Evolutionary conservation across 306 rosid species (phyloP).

Genomic region (Lotus japonicus): DNA sequence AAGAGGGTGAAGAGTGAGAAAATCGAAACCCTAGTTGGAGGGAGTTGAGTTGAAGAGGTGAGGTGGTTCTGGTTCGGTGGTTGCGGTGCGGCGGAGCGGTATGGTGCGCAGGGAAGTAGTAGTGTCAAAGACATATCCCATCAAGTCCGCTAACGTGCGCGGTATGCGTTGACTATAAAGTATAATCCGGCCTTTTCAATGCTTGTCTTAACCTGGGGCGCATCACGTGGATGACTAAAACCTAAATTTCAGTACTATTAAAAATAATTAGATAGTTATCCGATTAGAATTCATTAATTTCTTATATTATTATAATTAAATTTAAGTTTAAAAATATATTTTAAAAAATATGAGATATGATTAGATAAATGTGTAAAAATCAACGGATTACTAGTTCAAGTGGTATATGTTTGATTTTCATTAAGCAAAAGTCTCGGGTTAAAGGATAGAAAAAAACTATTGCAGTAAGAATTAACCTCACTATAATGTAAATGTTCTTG

Average conservation of each 20-base stretch:
- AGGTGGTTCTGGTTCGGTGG: not conserved
- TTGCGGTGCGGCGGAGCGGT: not conserved
- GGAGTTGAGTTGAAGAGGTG: not conserved
- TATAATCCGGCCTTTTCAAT: not conserved
- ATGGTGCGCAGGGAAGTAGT: slow-evolving; percentile 6
- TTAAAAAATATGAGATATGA: too few species aligned
- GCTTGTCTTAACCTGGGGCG: not conserved
- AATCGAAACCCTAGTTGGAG: slow-evolving; percentile 12
- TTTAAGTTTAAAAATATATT: too few species aligned
- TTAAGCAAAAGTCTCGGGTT: too few species aligned
- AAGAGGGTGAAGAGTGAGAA: not conserved
- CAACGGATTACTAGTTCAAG: too few species aligned
- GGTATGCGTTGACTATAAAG: not conserved
- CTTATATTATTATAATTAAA: too few species aligned
- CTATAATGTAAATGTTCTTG: too few species aligned
- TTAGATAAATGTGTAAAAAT: too few species aligned
- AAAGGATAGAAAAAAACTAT: too few species aligned
- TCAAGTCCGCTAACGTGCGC: slow-evolving; percentile 24
- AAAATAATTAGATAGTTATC: too few species aligned
- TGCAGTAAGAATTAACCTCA: too few species aligned
- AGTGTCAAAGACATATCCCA: not conserved
- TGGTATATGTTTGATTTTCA: too few species aligned
- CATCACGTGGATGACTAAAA: not conserved
- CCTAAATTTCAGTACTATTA: not conserved
- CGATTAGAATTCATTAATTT: too few species aligned